Percentiles rank a stretch among this genome's conserved stretches.
Evolutionary conservation across 345 rosid genomes (phyloP).

Genomic region (Erodium maritimum): DNA sequence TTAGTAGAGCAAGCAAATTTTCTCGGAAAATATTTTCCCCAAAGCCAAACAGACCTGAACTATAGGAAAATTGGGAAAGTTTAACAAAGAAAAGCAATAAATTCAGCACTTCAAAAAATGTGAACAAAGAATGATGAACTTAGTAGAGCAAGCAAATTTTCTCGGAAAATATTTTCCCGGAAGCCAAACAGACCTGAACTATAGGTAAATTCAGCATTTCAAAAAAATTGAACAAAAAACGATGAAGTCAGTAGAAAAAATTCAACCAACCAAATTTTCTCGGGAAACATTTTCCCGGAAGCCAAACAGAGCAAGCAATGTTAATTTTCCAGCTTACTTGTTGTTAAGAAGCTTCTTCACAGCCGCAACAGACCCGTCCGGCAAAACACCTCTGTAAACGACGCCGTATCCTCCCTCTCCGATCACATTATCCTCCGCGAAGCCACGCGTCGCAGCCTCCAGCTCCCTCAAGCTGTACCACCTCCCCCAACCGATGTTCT

Average conservation of each 20-base stretch:
- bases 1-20: too few relatives aligned
- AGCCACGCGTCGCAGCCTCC: slow-evolving; percentile 72
- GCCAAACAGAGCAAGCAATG: not conserved
- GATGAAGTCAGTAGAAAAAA: not conserved
- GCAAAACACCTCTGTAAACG: slow-evolving; percentile 64
- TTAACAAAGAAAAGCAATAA: too few relatives aligned
- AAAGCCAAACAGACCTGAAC: too few relatives aligned
- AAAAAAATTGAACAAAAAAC: too few relatives aligned
- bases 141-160: too few relatives aligned
- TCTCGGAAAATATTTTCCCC: too few relatives aligned
- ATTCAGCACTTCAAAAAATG: too few relatives aligned
- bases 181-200: too few relatives aligned
- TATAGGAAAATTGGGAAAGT: too few relatives aligned
- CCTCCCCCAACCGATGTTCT: slow-evolving; percentile 82
- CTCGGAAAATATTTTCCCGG: too few relatives aligned
- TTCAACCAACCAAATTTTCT: slow-evolving; percentile 12
- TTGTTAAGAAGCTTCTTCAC: slow-evolving; percentile 84
- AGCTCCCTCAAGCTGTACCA: slow-evolving; percentile 84
- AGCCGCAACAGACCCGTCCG: slow-evolving; percentile 72
- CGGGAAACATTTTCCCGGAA: slow-evolving; percentile 8
- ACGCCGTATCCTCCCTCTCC: slow-evolving; percentile 97
- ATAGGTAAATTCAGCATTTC: too few relatives aligned
- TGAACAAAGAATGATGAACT: too few relatives aligned
- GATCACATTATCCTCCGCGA: slow-evolving; percentile 63
- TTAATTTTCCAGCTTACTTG: slow-evolving; percentile 38